Conservation (phyloP, 768 basidiomycete genomes). For the Collybiopsis confluens region DNA sequence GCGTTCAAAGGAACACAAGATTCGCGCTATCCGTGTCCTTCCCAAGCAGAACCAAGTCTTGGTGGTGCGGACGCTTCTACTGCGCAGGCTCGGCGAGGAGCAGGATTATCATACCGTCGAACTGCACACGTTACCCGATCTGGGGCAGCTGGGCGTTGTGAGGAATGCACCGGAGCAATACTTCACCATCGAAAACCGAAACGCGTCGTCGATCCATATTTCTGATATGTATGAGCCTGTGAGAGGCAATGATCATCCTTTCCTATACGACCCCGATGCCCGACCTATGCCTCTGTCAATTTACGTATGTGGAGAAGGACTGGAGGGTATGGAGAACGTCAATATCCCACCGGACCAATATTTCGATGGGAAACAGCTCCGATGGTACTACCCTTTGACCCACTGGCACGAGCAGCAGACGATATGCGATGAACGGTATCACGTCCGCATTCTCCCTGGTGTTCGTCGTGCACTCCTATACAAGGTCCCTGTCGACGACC, state of each 20-base stretch:
- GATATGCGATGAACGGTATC: slow-evolving; percentile 21
- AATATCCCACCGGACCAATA: slow-evolving; percentile 25
- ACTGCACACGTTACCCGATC: slow-evolving; percentile 6
- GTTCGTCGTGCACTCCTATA: slow-evolving; percentile 39
- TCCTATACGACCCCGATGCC: slow-evolving; percentile 17
- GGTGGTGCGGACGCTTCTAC: slow-evolving; percentile 40
- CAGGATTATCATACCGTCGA: slow-evolving; percentile 8
- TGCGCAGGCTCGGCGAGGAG: slow-evolving; percentile 2
- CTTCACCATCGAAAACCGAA: slow-evolving; percentile 19
- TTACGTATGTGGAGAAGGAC: slow-evolving; percentile 23
- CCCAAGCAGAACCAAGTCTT: slow-evolving; percentile 50
- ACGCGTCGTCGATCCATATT: slow-evolving; percentile 25
- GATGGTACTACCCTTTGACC: slow-evolving; percentile 19
- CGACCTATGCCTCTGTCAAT: slow-evolving; percentile 38
- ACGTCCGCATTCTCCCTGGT: slow-evolving; percentile 36
- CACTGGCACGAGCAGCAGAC: slow-evolving; percentile 21
- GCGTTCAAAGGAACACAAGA: slow-evolving; percentile 35
- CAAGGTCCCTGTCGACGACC: slow-evolving; percentile 26
- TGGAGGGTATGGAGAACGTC: slow-evolving; percentile 29
- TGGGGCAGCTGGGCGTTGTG: slow-evolving; percentile 9
- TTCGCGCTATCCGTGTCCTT: slow-evolving; percentile 48
- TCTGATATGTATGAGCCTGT: slow-evolving; percentile 34
- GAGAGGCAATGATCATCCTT: slow-evolving; percentile 24
- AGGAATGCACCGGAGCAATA: slow-evolving; percentile 8
- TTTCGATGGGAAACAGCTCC: background rate